A percentile compares a stretch with the other conserved stretches of the same genome.
Conservation (phyloP, 306 rosid species). For the Medicago truncatula region DNA sequence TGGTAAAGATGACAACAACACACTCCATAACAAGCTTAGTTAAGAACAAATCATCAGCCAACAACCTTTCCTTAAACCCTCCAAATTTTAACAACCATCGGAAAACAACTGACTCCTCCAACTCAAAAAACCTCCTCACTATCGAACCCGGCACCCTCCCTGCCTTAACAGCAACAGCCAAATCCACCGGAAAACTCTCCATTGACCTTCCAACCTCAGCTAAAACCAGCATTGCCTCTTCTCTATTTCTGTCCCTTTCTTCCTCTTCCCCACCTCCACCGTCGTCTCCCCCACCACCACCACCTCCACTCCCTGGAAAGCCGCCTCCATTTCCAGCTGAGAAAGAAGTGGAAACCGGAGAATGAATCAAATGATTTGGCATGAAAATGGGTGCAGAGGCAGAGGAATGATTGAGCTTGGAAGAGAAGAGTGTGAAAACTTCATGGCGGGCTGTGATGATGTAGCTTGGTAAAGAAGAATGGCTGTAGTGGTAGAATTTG, state of each 20-base stretch:
- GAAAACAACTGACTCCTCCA: conserved; percentile 66
- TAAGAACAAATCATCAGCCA: conserved; percentile 90
- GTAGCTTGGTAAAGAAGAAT: conserved; percentile 40
- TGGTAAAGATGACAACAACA: conserved; percentile 84
- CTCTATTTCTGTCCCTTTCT: conserved; percentile 62
- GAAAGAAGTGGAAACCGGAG: conserved; percentile 8
- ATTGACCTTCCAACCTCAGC: conserved; percentile 64
- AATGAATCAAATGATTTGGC: conserved; percentile 35
- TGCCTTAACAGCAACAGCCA: conserved; percentile 68
- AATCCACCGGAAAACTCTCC: conserved; percentile 78
- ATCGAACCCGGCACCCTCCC: conserved; percentile 80
- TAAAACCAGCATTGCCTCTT: conserved; percentile 69
- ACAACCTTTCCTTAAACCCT: conserved; percentile 90
- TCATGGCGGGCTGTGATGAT: conserved; percentile 29
- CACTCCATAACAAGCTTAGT: conserved; percentile 87
- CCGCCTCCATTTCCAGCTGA: conserved; percentile 35
- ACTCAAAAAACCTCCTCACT: conserved; percentile 69
- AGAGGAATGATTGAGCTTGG: conserved; percentile 29
- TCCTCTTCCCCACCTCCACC: conserved; percentile 51
- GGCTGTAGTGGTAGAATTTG: not conserved
- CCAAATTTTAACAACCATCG: conserved; percentile 79
- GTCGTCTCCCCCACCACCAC: not conserved
- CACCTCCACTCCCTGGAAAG: conserved; percentile 24
- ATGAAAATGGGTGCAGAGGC: conserved; percentile 32
- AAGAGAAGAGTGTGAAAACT: conserved; percentile 22